Evolutionary conservation across 2,329 filamentous ascomycete species (phyloP).

Genomic region (Aspergillus hiratsukae): DNA sequence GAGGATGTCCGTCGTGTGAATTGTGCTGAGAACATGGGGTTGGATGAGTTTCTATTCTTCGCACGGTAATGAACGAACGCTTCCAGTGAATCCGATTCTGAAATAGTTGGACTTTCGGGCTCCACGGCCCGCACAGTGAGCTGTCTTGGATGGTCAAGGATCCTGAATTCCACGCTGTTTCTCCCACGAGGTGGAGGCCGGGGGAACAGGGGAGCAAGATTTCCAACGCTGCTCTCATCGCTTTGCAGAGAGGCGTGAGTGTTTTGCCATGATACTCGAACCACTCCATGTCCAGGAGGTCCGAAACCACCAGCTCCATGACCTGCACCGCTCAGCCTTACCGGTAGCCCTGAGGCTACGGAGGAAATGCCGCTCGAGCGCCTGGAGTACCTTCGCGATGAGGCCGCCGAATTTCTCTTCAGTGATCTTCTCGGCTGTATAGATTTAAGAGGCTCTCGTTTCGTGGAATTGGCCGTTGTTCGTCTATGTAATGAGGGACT

Average conservation of each 20-base stretch:
- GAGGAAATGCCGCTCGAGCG: slow-evolving; percentile 37
- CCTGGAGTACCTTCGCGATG: slow-evolving; percentile 34
- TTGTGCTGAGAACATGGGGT: slow-evolving; percentile 35
- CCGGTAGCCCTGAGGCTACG: slow-evolving; percentile 33
- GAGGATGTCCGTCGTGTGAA: slow-evolving; percentile 30
- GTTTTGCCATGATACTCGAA: slow-evolving; percentile 37
- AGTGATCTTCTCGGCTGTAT: slow-evolving; percentile 33
- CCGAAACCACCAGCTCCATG: slow-evolving; percentile 39
- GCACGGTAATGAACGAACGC: slow-evolving; percentile 37
- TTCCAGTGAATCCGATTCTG: slow-evolving; percentile 35
- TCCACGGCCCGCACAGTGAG: slow-evolving; percentile 29
- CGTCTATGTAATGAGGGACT: slow-evolving; percentile 27
- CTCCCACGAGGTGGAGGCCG: slow-evolving; percentile 27
- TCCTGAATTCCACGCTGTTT: slow-evolving; percentile 21
- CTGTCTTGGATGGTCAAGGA: slow-evolving; percentile 19
- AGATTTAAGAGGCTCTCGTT: slow-evolving; percentile 32
- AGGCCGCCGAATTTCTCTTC: slow-evolving; percentile 33
- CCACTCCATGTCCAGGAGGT: slow-evolving; percentile 31
- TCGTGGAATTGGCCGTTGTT: slow-evolving; percentile 25
- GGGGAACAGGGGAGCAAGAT: slow-evolving; percentile 34
- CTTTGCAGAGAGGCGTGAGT: slow-evolving; percentile 30
- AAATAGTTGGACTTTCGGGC: slow-evolving; percentile 26
- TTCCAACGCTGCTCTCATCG: slow-evolving; percentile 32
- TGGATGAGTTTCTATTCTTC: slow-evolving; percentile 35
- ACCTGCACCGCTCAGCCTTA: slow-evolving; percentile 39